Evolutionary conservation across 2,329 filamentous ascomycete species (phyloP).

Genomic region (Blastomyces parvus): DNA sequence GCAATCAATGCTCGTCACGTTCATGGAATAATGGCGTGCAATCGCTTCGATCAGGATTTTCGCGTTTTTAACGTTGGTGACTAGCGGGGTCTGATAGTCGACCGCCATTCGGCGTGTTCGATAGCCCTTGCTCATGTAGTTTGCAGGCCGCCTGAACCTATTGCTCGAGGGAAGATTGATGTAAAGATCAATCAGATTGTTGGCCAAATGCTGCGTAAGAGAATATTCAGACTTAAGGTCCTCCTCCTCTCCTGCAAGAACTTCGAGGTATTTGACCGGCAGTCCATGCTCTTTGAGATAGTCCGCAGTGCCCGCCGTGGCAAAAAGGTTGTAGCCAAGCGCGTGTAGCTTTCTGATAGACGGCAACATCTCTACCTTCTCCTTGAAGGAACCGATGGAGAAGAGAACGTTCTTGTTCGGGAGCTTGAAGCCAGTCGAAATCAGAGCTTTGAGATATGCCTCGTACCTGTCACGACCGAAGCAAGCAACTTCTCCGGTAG

Average conservation of each 20-base stretch:
- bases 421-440: constrained; percentile 92
- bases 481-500: constrained; percentile 93
- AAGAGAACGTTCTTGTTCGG: constrained; percentile 92
- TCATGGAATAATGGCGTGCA: constrained; percentile 75
- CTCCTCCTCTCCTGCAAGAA: constrained; percentile 65
- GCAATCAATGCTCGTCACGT: constrained; percentile 75
- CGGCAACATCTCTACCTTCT: constrained; percentile 94
- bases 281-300: constrained; percentile 91
- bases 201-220: constrained; percentile 88
- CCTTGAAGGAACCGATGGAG: constrained; percentile 94
- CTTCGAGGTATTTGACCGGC: constrained; percentile 85
- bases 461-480: constrained; percentile 96
- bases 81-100: constrained; percentile 90
- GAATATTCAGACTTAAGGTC: constrained; percentile 94
- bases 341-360: constrained; percentile 82
- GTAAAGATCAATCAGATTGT: constrained; percentile 96
- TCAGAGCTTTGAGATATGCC: constrained; percentile 89
- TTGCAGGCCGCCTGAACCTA: constrained; percentile 89
- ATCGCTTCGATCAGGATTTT: constrained; percentile 96
- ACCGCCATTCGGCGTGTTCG: constrained; percentile 95
- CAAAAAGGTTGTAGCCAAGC: constrained; percentile 90
- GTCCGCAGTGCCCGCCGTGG: constrained; percentile 91
- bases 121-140: constrained; percentile 98
- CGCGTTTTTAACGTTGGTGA: constrained; percentile 98
- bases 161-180: constrained; percentile 99